phyloP scores from a whole-genome alignment of 805 yeast species.

The Yarrowia phangngaensis region DNA sequence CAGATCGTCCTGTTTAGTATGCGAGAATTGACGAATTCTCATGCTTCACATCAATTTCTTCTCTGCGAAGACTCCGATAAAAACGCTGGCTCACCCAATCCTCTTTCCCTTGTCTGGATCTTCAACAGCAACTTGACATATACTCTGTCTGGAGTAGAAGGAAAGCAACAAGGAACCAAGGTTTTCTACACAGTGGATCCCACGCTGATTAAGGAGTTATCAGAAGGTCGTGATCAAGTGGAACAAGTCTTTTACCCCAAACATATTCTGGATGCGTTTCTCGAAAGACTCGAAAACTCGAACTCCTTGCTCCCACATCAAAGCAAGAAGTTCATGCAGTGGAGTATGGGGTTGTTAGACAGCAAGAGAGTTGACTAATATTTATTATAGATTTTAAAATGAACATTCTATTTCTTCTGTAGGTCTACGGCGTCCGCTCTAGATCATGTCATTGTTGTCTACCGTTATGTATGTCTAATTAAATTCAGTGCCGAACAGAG shows the following conservation, averaged over 20 bases:
- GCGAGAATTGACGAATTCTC: conserved; percentile 19
- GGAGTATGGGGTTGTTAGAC: conserved; percentile 38
- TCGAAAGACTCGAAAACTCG: conserved; percentile 33
- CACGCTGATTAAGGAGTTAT: conserved; percentile 35
- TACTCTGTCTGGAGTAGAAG: conserved; percentile 42
- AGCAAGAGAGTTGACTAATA: not conserved
- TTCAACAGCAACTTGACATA: conserved; percentile 19
- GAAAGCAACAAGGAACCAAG: conserved; percentile 49
- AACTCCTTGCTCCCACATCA: conserved; percentile 42
- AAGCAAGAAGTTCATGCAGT: conserved; percentile 32
- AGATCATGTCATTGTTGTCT: too few species aligned
- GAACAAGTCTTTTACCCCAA: conserved; percentile 42
- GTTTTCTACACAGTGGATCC: conserved; percentile 44
- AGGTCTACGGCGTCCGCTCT: too few species aligned
- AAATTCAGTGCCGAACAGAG: conserved; percentile 16
- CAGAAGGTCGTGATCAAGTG: conserved; percentile 42
- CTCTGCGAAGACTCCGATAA: conserved; percentile 13
- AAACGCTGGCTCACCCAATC: not conserved
- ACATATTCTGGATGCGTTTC: conserved; percentile 39
- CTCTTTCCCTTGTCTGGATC: conserved; percentile 6
- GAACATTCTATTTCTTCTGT: too few species aligned
- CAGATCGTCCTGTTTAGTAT: conserved; percentile 9
- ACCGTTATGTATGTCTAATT: not conserved
- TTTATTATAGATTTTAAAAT: too few species aligned
- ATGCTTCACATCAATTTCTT: conserved; percentile 21